Percentiles rank a stretch among this genome's conserved stretches.
Conservation (phyloP, 2,329 filamentous ascomycete species). For the Cyclaneusma minus region DNA sequence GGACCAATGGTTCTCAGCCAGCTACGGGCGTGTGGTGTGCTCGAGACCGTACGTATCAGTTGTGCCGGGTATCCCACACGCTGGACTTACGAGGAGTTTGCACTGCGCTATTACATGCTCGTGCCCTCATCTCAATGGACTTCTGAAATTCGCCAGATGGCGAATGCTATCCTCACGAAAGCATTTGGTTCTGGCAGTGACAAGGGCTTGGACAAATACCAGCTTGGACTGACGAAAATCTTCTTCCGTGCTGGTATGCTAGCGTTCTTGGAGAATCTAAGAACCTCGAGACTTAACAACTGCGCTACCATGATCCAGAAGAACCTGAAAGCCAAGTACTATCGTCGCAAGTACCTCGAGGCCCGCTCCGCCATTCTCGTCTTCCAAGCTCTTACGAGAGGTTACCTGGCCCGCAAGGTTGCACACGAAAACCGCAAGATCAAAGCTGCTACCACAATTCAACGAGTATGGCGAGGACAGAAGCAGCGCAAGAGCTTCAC, state of each 20-base stretch:
- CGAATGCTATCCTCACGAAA: constrained; percentile 77
- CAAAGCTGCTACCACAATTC: constrained; percentile 85
- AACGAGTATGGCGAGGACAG: constrained; percentile 85
- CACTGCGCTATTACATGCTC: constrained; percentile 94
- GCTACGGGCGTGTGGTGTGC: constrained; percentile 91
- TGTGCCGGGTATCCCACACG: constrained; percentile 92
- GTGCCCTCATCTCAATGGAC: constrained; percentile 85
- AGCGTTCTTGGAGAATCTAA: constrained; percentile 87
- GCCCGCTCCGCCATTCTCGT: constrained; percentile 67
- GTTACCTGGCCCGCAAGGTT: constrained; percentile 59
- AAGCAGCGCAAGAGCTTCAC: constrained; percentile 75
- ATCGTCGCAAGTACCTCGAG: constrained; percentile 79
- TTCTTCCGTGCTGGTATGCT: constrained; percentile 99
- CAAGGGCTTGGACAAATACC: constrained; percentile 79
- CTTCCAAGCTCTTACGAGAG: constrained; percentile 66
- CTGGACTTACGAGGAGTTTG: constrained; percentile 99
- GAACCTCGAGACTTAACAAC: constrained; percentile 78
- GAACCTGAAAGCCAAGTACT: constrained; percentile 91
- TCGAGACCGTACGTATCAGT: constrained; percentile 95
- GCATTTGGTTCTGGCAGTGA: constrained; percentile 66
- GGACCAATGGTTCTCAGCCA: constrained; percentile 98
- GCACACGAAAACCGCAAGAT: constrained; percentile 69
- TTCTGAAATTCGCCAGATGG: constrained; percentile 85
- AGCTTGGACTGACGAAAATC: constrained; percentile 94
- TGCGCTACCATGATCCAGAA: constrained; percentile 98